Conservation (phyloP, 106 monocot genomes). For the Iris macrosiphon region DNA sequence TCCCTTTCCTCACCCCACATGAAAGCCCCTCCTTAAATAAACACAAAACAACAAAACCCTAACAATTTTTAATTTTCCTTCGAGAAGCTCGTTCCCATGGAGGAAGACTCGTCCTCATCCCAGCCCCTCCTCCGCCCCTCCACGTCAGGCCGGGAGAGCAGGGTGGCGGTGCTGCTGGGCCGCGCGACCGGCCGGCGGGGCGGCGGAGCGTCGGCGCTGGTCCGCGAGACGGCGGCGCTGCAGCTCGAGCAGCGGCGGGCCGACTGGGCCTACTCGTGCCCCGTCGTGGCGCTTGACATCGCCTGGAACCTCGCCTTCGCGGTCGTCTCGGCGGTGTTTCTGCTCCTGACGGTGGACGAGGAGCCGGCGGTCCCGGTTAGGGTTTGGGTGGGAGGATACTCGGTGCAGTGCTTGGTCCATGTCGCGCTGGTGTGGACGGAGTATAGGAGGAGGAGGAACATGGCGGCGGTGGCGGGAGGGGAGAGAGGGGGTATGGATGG, state of each 20-base stretch:
- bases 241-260: constrained; percentile 74
- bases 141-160: constrained; percentile 11
- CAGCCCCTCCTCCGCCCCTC: constrained; percentile 29
- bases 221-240: constrained; percentile 67
- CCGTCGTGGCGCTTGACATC: constrained; percentile 77
- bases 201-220: constrained; percentile 49
- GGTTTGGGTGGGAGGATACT: constrained; percentile 69
- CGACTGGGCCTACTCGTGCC: constrained; percentile 74
- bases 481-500: neutral
- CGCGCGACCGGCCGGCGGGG: constrained; percentile 51
- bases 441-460: constrained; percentile 41
- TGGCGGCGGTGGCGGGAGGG: constrained; percentile 3
- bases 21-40: too few relatives aligned
- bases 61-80: too few relatives aligned
- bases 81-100: too few relatives aligned
- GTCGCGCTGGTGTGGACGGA: constrained; percentile 64
- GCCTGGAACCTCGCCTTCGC: constrained; percentile 78
- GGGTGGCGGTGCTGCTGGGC: constrained; percentile 35
- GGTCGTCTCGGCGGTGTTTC: constrained; percentile 27
- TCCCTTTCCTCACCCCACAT: too few relatives aligned
- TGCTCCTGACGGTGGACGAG: constrained; percentile 37
- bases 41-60: too few relatives aligned
- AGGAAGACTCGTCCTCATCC: constrained; percentile 14
- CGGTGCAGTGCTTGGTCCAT: constrained; percentile 66
- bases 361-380: constrained; percentile 44